phyloP scores from a whole-genome alignment of 768 basidiomycete species.

The Termitomyces sp. region DNA sequence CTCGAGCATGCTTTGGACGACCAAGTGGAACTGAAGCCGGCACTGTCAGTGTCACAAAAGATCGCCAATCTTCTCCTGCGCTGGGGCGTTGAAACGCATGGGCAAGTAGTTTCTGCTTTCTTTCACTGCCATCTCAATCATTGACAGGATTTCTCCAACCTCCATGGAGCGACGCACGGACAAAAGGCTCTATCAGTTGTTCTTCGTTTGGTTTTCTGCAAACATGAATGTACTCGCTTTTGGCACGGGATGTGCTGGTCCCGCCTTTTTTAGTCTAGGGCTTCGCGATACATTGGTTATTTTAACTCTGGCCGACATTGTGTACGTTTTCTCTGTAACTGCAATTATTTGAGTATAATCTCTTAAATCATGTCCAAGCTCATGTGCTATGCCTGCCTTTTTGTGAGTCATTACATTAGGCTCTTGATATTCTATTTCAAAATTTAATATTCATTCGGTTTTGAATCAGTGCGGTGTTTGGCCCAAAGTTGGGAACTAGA shows the following conservation, averaged over 20 bases:
- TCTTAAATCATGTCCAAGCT: slow-evolving; percentile 13
- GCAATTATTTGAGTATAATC: neutral
- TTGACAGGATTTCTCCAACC: slow-evolving; percentile 49
- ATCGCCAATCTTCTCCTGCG: slow-evolving; percentile 19
- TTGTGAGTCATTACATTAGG: slow-evolving; percentile 34
- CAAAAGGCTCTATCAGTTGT: slow-evolving; percentile 57
- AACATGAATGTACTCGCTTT: slow-evolving; percentile 66
- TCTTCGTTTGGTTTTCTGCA: slow-evolving; percentile 69
- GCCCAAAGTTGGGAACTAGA: slow-evolving; percentile 74
- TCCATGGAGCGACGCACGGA: slow-evolving; percentile 46
- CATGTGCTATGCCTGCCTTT: slow-evolving; percentile 53
- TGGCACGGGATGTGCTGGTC: slow-evolving; percentile 56
- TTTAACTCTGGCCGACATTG: slow-evolving; percentile 33
- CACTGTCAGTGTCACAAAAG: slow-evolving; percentile 1
- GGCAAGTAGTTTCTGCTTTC: slow-evolving; percentile 14
- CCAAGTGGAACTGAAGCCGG: neutral
- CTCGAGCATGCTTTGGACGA: neutral
- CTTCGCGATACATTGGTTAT: slow-evolving; percentile 49
- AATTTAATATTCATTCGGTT: neutral
- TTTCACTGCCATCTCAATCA: neutral
- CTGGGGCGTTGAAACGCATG: slow-evolving; percentile 30
- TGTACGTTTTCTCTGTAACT: slow-evolving; percentile 26
- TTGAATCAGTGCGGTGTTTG: slow-evolving; percentile 50
- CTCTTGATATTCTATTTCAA: neutral
- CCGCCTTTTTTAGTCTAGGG: slow-evolving; percentile 49